These are phyloP conservation scores for Zarea fungicola DNA, from an alignment of 2,329 filamentous ascomycete genomes.

Conservation along the genomic window DNA sequence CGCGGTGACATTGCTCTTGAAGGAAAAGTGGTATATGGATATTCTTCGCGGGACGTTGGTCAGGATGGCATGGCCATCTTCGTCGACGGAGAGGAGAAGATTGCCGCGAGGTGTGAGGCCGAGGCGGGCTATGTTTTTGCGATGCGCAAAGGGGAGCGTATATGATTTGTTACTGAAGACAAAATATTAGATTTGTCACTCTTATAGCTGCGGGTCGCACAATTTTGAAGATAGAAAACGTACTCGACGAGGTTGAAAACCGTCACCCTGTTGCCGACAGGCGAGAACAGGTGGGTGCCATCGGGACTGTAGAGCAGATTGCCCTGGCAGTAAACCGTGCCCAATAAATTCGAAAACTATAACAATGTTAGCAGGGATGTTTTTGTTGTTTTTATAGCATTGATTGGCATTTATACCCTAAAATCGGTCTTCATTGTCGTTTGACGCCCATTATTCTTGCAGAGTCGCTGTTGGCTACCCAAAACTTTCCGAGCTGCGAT, in stretches of 20 bases:
- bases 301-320: slow-evolving; percentile 96
- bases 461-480: slow-evolving; percentile 16
- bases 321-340: slow-evolving; percentile 96
- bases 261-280: slow-evolving; percentile 91
- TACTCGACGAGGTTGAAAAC: slow-evolving; percentile 97
- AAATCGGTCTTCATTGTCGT: slow-evolving; percentile 97
- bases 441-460: slow-evolving; percentile 31
- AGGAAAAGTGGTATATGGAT: slow-evolving; percentile 91
- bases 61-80: slow-evolving; percentile 88
- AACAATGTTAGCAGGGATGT: too few relatives aligned
- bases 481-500: slow-evolving; percentile 23
- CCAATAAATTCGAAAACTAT: slow-evolving; percentile 97
- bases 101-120: slow-evolving; percentile 88
- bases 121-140: slow-evolving; percentile 85
- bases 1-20: slow-evolving; percentile 74
- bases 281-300: slow-evolving; percentile 91
- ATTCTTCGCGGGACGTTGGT: slow-evolving; percentile 85
- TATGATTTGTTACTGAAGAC: slow-evolving; percentile 84
- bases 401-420: too few relatives aligned
- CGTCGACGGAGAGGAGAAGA: slow-evolving; percentile 85
- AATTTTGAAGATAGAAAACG: too few relatives aligned
- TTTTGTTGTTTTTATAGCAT: too few relatives aligned
- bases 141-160: slow-evolving; percentile 84
- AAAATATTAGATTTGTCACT: not conserved
- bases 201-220: too few relatives aligned